Percentiles rank a stretch among this genome's conserved stretches.
Conservation (phyloP, 371 early-diverging fungal genomes). For the Syncephalis plumigaleata region DNA sequence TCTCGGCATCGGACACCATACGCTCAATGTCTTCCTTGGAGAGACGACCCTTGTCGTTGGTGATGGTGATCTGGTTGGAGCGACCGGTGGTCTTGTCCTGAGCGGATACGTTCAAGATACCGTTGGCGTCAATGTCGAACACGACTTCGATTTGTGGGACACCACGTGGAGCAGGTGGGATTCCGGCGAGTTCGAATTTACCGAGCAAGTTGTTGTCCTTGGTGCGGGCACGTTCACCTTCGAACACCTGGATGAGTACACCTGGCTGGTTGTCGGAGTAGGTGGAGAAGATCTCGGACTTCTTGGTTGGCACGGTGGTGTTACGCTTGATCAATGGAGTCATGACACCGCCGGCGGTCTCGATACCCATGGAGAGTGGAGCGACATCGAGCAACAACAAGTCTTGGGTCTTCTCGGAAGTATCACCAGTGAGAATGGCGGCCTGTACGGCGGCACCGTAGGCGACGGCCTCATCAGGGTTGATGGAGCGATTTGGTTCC, state of each 20-base stretch:
- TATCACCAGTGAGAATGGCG: slow-evolving; percentile 80
- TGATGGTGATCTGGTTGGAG: slow-evolving; percentile 92
- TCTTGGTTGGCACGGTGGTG: slow-evolving; percentile 94
- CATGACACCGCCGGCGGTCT: slow-evolving; percentile 97
- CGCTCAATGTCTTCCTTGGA: slow-evolving; percentile 94
- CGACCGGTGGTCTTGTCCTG: slow-evolving; percentile 89
- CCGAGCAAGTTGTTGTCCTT: slow-evolving; percentile 94
- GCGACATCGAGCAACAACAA: slow-evolving; percentile 66
- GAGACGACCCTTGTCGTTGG: slow-evolving; percentile 96
- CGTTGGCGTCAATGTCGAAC: slow-evolving; percentile 96
- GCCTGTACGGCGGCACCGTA: slow-evolving; percentile 98
- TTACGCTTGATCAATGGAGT: slow-evolving; percentile 92
- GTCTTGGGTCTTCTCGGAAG: slow-evolving; percentile 24
- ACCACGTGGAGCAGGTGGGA: slow-evolving; percentile 93
- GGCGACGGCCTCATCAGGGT: slow-evolving; percentile 98
- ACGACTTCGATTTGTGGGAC: slow-evolving; percentile 97
- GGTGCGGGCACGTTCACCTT: slow-evolving; percentile 94
- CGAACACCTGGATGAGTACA: slow-evolving; percentile 94
- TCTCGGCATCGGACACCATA: slow-evolving; percentile 92
- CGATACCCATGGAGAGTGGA: slow-evolving; percentile 87
- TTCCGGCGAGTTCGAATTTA: slow-evolving; percentile 91
- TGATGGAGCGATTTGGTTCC: slow-evolving; percentile 92
- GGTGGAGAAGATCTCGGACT: slow-evolving; percentile 96
- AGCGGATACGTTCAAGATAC: slow-evolving; percentile 94
- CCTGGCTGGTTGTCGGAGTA: slow-evolving; percentile 96